Conservation (phyloP, 2,329 filamentous ascomycete species). For the Colletotrichum kahawae region DNA sequence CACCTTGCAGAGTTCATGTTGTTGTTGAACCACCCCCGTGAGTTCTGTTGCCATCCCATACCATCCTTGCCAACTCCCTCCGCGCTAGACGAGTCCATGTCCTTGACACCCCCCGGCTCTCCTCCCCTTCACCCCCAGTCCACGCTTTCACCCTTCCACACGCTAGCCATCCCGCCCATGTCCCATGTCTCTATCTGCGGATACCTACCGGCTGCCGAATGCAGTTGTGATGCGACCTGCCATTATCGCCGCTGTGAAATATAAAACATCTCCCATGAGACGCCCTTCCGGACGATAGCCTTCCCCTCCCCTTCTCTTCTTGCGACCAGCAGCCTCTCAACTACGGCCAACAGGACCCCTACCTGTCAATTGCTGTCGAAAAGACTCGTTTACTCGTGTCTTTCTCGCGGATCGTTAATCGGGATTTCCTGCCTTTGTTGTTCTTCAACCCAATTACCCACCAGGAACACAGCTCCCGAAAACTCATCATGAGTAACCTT, state of each 20-base stretch:
- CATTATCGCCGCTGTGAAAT: conserved; percentile 6
- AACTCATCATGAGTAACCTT: conserved; percentile 23
- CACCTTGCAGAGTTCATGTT: background rate
- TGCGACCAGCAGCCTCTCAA: conserved; percentile 12
- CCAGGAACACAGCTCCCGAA: background rate
- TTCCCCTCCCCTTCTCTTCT: background rate
- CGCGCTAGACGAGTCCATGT: conserved; percentile 7
- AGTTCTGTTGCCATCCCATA: background rate
- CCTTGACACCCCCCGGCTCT: background rate
- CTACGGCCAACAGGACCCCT: background rate
- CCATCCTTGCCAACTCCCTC: background rate
- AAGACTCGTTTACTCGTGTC: conserved; percentile 23
- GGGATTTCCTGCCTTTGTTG: background rate
- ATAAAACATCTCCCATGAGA: conserved; percentile 9
- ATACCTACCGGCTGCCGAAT: conserved; percentile 16
- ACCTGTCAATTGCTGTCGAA: conserved; percentile 13
- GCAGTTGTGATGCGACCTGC: conserved; percentile 11
- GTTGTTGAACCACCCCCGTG: background rate
- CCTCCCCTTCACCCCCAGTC: background rate
- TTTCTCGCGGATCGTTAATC: background rate
- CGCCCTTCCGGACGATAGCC: background rate
- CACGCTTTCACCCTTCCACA: background rate
- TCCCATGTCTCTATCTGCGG: conserved; percentile 9
- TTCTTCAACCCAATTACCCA: background rate
- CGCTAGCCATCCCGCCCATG: conserved; percentile 1